Percentiles rank a stretch among this genome's conserved stretches.
phyloP scores from a whole-genome alignment of 2,329 filamentous ascomycete species.

The Cytospora schulzeri region DNA sequence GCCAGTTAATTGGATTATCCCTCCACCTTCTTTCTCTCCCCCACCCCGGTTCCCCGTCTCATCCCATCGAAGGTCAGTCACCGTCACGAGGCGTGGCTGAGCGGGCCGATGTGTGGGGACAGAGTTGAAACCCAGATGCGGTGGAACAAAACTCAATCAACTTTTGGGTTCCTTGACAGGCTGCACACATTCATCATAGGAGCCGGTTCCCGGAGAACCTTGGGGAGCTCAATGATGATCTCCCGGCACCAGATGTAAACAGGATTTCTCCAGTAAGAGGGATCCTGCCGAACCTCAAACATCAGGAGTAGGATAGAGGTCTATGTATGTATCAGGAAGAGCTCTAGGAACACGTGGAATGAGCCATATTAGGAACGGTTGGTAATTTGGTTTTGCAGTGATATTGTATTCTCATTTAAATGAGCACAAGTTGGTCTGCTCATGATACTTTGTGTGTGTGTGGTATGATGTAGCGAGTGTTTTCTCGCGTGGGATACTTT shows the following conservation, averaged over 20 bases:
- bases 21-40: not conserved
- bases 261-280: too few species aligned
- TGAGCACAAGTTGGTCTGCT: too few species aligned
- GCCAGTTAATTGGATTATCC: not conserved
- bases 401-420: too few species aligned
- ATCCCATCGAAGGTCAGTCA: too few species aligned
- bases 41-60: not conserved
- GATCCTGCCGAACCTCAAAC: too few species aligned
- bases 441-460: not conserved
- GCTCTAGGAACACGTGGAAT: too few species aligned
- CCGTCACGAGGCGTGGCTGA: conserved; percentile 11
- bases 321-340: too few species aligned
- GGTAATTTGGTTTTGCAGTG: too few species aligned
- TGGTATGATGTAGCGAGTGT: not conserved
- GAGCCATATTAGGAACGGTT: too few species aligned
- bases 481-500: not conserved
- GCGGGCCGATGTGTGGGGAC: not conserved
- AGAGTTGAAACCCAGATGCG: conserved; percentile 7
- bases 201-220: not conserved
- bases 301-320: too few species aligned
- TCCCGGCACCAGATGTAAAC: too few species aligned
- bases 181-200: not conserved
- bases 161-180: not conserved
- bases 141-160: conserved; percentile 12
- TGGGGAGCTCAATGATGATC: not conserved